Base-by-base conservation (phyloP, 108 stramenopile species). In the Aureococcus anophagefferens region DNA sequence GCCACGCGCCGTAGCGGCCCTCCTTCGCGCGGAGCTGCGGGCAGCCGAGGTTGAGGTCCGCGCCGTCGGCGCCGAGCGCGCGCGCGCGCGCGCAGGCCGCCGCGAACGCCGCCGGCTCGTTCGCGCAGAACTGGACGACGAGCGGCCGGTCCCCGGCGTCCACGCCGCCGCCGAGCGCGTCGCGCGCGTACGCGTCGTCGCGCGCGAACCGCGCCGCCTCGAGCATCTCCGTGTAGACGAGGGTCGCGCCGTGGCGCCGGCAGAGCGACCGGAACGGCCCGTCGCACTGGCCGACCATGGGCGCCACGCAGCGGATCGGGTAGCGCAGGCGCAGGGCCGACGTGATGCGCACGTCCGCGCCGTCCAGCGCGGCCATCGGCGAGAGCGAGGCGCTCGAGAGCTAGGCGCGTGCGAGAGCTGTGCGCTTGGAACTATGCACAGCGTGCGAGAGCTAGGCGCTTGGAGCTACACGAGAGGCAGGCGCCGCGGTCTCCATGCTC, bases 31-130 rank as follows among this genome's bases (percentile, higher is more conserved):
- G 36, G 16, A 14, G n/a, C 66, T 72, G 71, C 36, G 71, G 71
- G n/a, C 71, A 72, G n/a, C 71, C 71, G n/a, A 72, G n/a, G 71
- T 72, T 72, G 0, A 72, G 40, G 45, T 72, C 71, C n/a, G 31
- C 46, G 9, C 35, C 68, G 16, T 7, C 63, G 11, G 63, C 62
- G 63, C 66, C 71, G 9, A 72, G 40, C 16, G 16, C 0, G 17
- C 33, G 65, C 44, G 63, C 64, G 5, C 28, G 11, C 15, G 33
- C 30, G 35, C 71, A 64, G 25, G 76, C 68, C 16, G 30, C 35
- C 34, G 70, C 33, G 35, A 77, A 66, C 9, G 33, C 62, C 13
- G 13, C 45, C 0, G 76, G 71, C 0, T 77, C 36, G 64, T 72
- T 77, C 13, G 72, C 71, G 28, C 45, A 40, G 33, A 77, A 77